A percentile compares a stretch with the other conserved stretches of the same genome.
Conservation (phyloP, 1,139 yeast genomes). For the Pichia sp. region DNA sequence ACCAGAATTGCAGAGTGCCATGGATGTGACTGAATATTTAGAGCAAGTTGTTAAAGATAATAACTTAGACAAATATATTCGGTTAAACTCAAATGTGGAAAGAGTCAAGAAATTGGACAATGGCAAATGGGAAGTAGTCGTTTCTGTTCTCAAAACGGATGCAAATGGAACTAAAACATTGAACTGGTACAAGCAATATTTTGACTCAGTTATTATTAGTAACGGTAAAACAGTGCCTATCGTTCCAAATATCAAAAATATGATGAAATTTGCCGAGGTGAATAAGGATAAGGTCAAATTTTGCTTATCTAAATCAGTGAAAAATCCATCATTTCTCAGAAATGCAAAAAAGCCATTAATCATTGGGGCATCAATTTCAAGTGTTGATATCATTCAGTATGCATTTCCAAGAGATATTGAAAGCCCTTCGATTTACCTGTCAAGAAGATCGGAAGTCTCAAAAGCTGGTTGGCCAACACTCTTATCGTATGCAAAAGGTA, state of each 20-base stretch:
- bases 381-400: conserved; percentile 50
- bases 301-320: conserved; percentile 19
- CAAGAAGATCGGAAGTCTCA: conserved; percentile 5
- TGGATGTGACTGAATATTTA: conserved; percentile 31
- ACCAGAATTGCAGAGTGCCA: conserved; percentile 34
- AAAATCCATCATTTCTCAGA: conserved; percentile 21
- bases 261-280: conserved; percentile 37
- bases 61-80: conserved; percentile 35
- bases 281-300: conserved; percentile 20
- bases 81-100: conserved; percentile 43
- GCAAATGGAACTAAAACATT: conserved; percentile 6
- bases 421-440: conserved; percentile 15
- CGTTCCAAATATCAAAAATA: conserved; percentile 42
- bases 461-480: conserved; percentile 10
- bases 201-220: conserved; percentile 45
- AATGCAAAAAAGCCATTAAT: conserved; percentile 43
- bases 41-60: conserved; percentile 35
- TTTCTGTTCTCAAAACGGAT: neutral
- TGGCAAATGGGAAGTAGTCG: conserved; percentile 20
- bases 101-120: conserved; percentile 28
- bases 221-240: conserved; percentile 47
- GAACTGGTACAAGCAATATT: conserved; percentile 34
- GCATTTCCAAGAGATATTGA: conserved; percentile 36
- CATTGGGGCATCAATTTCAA: conserved; percentile 51
- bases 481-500: conserved; percentile 15